Evolutionary conservation across 1,284 basidiomycete species (phyloP).

Genomic region (Pholiota adiposa): DNA sequence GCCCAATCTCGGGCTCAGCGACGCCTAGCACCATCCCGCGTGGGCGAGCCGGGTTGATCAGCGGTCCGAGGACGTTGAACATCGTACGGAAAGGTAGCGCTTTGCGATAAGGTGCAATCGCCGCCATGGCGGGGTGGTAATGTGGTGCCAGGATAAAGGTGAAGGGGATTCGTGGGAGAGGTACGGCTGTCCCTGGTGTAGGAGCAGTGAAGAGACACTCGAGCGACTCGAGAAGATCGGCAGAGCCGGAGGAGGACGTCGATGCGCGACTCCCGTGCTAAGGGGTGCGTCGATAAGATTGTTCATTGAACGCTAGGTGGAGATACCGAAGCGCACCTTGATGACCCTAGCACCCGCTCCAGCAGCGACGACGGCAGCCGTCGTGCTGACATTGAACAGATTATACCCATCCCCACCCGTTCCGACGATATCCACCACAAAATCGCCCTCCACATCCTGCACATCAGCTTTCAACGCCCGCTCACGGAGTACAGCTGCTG

Average conservation of each 20-base stretch:
- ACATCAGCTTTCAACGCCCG: conserved; percentile 68
- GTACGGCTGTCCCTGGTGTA: conserved; percentile 55
- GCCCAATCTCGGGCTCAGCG: conserved; percentile 83
- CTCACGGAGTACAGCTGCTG: conserved; percentile 73
- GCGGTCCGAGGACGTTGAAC: conserved; percentile 95
- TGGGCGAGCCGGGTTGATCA: conserved; percentile 92
- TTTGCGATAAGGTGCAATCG: conserved; percentile 86
- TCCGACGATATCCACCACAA: conserved; percentile 51
- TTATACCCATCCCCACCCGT: conserved; percentile 96
- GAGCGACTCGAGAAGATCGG: conserved; percentile 89
- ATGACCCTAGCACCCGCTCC: conserved; percentile 93
- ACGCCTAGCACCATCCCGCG: conserved; percentile 91
- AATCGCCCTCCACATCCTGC: conserved; percentile 60
- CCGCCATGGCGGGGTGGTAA: conserved; percentile 89
- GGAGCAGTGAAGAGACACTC: conserved; percentile 82
- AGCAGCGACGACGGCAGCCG: conserved; percentile 92
- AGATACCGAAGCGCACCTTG: conserved; percentile 63
- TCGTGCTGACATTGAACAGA: conserved; percentile 97
- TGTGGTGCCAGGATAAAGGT: conserved; percentile 93
- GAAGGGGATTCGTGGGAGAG: conserved; percentile 75
- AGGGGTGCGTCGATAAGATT: background rate
- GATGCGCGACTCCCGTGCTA: conserved; percentile 95
- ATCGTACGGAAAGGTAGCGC: conserved; percentile 94
- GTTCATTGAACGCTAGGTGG: background rate
- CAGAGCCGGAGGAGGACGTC: conserved; percentile 94